A percentile compares a stretch with the other conserved stretches of the same genome.
Evolutionary conservation across 2,329 filamentous ascomycete genomes (phyloP).

Genomic region (Clarireedia paspali): DNA sequence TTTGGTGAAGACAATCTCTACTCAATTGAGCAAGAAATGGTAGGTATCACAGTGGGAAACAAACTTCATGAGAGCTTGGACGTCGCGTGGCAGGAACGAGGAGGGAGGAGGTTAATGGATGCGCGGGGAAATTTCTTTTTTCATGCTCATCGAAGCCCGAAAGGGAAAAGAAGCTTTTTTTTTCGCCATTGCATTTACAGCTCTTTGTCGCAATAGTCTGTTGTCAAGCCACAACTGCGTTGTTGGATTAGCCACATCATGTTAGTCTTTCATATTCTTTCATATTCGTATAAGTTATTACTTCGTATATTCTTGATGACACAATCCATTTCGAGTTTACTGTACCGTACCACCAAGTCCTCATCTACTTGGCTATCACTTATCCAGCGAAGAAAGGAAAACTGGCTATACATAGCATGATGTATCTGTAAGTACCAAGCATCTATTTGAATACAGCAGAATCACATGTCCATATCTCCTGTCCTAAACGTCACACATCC

Average conservation of each 20-base stretch:
- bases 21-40: not conserved
- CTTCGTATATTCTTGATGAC: not conserved
- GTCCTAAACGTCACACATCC: no score
- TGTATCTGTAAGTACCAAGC: no score
- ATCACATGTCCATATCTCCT: no score
- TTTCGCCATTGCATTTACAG: no score
- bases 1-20: not conserved
- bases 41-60: not conserved
- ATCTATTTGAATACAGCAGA: not conserved
- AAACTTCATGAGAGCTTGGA: not conserved
- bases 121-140: conserved; percentile 1
- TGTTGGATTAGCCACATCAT: not conserved
- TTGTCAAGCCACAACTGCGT: not conserved
- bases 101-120: not conserved
- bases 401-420: no score
- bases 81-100: conserved; percentile 9
- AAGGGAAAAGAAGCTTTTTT: conserved; percentile 3
- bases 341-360: no score
- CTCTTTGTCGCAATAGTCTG: not conserved
- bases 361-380: no score
- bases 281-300: no score
- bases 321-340: not conserved
- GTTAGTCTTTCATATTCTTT: no score
- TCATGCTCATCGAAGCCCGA: not conserved
- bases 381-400: no score